These are phyloP conservation scores for Citrus reticulata DNA, from an alignment of 345 rosid genomes.

Conservation along the genomic window DNA sequence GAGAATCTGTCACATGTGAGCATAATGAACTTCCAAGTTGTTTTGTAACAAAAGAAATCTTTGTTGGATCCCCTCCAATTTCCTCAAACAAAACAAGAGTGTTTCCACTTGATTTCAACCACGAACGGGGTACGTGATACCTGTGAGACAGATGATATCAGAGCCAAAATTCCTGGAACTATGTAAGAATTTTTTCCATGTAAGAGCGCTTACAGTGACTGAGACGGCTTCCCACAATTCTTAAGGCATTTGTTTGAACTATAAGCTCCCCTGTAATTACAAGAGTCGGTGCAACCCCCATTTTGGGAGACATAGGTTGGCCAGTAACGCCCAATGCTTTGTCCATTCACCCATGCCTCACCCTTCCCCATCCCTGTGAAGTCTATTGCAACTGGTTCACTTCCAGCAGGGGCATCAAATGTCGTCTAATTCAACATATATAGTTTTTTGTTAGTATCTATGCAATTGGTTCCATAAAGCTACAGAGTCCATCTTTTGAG, in stretches of 20 bases:
- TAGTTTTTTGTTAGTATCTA: conserved; percentile 6
- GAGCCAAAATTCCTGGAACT: conserved; percentile 3
- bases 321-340: conserved; percentile 96
- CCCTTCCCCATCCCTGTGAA: conserved; percentile 93
- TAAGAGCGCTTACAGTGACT: conserved; percentile 58
- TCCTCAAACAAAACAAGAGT: conserved; percentile 84
- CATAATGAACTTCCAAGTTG: conserved; percentile 53
- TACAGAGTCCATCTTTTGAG: background rate
- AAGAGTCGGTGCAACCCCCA: conserved; percentile 60
- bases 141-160: conserved; percentile 31
- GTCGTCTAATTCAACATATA: conserved; percentile 45
- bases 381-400: conserved; percentile 74
- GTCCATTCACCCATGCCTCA: conserved; percentile 96
- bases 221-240: conserved; percentile 88
- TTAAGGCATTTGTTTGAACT: conserved; percentile 68
- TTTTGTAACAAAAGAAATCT: conserved; percentile 52
- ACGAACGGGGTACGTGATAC: conserved; percentile 90
- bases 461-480: background rate
- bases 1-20: conserved; percentile 65
- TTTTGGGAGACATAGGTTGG: conserved; percentile 50
- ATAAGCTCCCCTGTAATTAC: conserved; percentile 77
- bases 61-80: conserved; percentile 80
- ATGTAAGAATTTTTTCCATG: background rate
- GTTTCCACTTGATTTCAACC: conserved; percentile 73
- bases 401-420: conserved; percentile 66